Conservation (phyloP, 2,329 filamentous ascomycete genomes). For the Apiospora rasikravindrae region DNA sequence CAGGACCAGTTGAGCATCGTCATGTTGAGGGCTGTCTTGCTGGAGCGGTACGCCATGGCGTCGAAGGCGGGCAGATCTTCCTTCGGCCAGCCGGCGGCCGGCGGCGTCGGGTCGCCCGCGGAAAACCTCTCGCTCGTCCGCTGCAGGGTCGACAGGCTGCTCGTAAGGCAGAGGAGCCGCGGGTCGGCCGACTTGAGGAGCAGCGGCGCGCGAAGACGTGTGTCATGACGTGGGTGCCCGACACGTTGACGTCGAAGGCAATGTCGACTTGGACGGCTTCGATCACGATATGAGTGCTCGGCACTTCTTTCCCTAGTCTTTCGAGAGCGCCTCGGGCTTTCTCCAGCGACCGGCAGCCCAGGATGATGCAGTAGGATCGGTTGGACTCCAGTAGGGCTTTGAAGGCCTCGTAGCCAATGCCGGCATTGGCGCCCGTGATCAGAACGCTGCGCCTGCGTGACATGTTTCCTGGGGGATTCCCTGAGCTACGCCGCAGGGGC, state of each 20-base stretch:
- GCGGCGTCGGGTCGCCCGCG: slow-evolving; percentile 38
- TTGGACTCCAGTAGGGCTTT: slow-evolving; percentile 56
- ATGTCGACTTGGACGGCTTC: slow-evolving; percentile 56
- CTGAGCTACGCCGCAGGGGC: background rate
- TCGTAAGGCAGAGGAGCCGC: slow-evolving; percentile 55
- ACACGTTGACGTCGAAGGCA: slow-evolving; percentile 57
- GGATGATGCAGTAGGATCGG: slow-evolving; percentile 55
- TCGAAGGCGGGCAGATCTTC: slow-evolving; percentile 10
- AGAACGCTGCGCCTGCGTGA: background rate
- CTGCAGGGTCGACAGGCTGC: slow-evolving; percentile 43
- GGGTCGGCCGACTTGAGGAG: slow-evolving; percentile 51
- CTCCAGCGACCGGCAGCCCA: slow-evolving; percentile 57
- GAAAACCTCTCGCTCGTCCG: slow-evolving; percentile 31
- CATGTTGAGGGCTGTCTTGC: slow-evolving; percentile 54
- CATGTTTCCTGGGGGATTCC: background rate
- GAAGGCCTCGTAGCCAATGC: slow-evolving; percentile 64
- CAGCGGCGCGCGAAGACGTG: slow-evolving; percentile 46
- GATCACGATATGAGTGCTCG: slow-evolving; percentile 39
- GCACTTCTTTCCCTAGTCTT: slow-evolving; percentile 45
- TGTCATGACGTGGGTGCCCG: slow-evolving; percentile 50
- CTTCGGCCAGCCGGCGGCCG: slow-evolving; percentile 17
- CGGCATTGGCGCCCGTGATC: slow-evolving; percentile 49
- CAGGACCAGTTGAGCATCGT: slow-evolving; percentile 50
- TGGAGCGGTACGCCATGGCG: slow-evolving; percentile 40
- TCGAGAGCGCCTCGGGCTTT: slow-evolving; percentile 56